Evolutionary conservation across 495 filamentous ascomycete species (phyloP), one percentile per base, ranked within the genome.

Genomic region (Darksidea phi): DNA sequence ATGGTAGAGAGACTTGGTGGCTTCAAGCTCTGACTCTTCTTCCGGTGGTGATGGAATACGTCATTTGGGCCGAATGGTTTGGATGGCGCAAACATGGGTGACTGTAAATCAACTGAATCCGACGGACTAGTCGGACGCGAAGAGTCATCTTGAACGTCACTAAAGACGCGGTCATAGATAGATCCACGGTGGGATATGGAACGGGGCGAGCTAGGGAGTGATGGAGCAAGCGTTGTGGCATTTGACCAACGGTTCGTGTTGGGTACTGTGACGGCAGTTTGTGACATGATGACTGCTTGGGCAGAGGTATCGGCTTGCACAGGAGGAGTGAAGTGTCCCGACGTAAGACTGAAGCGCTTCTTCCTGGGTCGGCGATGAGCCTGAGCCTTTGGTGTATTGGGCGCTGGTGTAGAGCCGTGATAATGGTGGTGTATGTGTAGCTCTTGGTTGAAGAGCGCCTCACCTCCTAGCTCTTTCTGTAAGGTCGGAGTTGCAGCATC

Each of bases 361-460:
- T 89, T 95, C 72, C 84, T 88, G 18, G 82, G 74, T 45, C 84
- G 85, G 63, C 83, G 84, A 37, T 77, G 67, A 21, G 72, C 65
- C 12, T 75, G 57, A 0, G 70, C 84, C 82, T 69, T 84, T 70
- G 4, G 67, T 45, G 24, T 59, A 52, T 59, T 59, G 37, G 75
- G 79, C 23, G 47, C 49, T 47, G 84, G 73, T 15, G 78, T 67
- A 6, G 81, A 78, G 36, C 87, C 81, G 62, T 96, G 90, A 64
- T 95, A 95, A 70, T 97, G 93, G 61, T 95, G 91, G 68, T 97
- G 91, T 41, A 96, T 87, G 68, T 96, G 92, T 37, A 96, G 74
- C 66, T 89, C 88, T 67, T 90, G 87, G 11, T 86, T 84, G 2
- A 83, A 70, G 36, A 80, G 23, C 12, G 54, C 25, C 32, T 67